Evolutionary conservation across 1,139 yeast species (phyloP), one percentile per base, ranked within the genome.

Genomic region (Yamadazyma membranifaciens): DNA sequence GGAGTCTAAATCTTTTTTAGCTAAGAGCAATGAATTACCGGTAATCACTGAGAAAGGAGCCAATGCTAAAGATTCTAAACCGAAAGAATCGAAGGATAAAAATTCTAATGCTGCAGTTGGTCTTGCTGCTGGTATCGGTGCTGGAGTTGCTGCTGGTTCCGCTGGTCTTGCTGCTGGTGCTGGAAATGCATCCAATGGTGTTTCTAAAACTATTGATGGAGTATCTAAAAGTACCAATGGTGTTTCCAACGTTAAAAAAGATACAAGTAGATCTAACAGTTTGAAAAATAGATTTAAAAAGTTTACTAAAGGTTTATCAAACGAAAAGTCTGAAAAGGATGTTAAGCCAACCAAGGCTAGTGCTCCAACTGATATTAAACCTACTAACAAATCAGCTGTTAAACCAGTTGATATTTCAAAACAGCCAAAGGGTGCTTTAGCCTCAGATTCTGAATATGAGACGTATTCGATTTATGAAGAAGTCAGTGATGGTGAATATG

Each of bases 381-480:
- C 30, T 11, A 31, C 29, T 4, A 10, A 17, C 3, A 29, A 17
- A 10, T 31, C 34, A 14, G 17, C 7, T 7, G 31, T 32, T 15
- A 43, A 45, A 35, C 33, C 47, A 6, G 44, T 44, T 10, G 49
- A 36, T 34, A 44, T 11, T 40, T 9, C 41, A n/a, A 40, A 49
- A 33, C 49, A 13, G 25, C 31, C 34, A 13, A 15, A 14, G 7
- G 44, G 36, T 13, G 42, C 41, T 31, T 37, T 36, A 17, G 52
- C 41, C 26, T 47, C 43, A 33, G 56, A 55, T 31, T 54, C 60
- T 5, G 63, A 55, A 26, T 62, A 56, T 46, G 74, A 67, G 38
- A 57, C 65, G 30, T 63, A 61, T 47, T 69, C 78, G 6, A 67
- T 75, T 10, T 74, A 76, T 48, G 81, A 76, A 55, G 77, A 79